phyloP scores from a whole-genome alignment of 2,329 filamentous ascomycete species.

The Cladosporium sp. region DNA sequence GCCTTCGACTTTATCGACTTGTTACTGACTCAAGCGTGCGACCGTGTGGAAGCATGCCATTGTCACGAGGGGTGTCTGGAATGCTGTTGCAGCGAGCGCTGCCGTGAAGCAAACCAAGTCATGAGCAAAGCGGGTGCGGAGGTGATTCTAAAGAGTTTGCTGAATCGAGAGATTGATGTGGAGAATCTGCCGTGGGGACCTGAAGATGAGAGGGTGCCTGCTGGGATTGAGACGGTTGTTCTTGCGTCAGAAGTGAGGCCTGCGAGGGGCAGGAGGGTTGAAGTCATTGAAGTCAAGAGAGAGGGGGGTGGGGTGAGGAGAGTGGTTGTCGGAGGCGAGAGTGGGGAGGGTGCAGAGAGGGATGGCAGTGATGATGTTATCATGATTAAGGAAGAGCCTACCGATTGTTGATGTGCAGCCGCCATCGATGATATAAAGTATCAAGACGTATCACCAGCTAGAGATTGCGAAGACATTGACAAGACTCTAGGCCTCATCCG shows the following conservation, averaged over 20 bases:
- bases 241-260: conserved; percentile 66
- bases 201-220: conserved; percentile 65
- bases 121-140: conserved; percentile 89
- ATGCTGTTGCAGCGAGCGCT: conserved; percentile 82
- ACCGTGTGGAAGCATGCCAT: conserved; percentile 71
- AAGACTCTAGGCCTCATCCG: no score
- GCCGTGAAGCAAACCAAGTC: conserved; percentile 83
- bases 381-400: conserved; percentile 37
- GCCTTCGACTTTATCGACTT: conserved; percentile 90
- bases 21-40: conserved; percentile 72
- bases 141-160: conserved; percentile 74
- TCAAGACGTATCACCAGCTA: no score
- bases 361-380: conserved; percentile 26
- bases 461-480: no score
- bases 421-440: no score
- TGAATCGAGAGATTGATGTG: conserved; percentile 77
- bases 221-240: conserved; percentile 80
- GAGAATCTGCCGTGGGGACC: conserved; percentile 84
- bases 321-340: conserved; percentile 31
- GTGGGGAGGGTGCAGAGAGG: conserved; percentile 20
- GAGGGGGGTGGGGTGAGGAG: conserved; percentile 32
- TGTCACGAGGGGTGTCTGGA: conserved; percentile 84
- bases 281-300: conserved; percentile 44
- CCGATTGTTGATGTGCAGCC: no score
- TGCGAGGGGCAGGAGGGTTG: conserved; percentile 41